Percentiles rank a stretch among this genome's conserved stretches.
Conservation (phyloP, 345 rosid species). For the Kernera saxatilis region DNA sequence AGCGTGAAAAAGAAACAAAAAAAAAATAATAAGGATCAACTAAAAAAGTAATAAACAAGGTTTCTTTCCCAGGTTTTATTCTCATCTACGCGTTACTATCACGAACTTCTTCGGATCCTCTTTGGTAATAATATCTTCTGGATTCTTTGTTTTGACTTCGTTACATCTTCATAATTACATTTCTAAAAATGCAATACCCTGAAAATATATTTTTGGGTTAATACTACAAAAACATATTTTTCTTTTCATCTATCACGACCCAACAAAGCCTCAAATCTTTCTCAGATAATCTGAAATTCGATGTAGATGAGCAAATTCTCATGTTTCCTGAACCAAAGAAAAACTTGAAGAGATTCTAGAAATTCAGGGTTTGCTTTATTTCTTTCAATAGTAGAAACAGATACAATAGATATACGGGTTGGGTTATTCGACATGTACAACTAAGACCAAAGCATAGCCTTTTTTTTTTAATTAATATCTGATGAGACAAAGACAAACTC, state of each 20-base stretch:
- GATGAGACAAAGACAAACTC: conserved; percentile 22
- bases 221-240: background rate
- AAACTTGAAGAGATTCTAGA: conserved; percentile 12
- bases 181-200: too few relatives aligned
- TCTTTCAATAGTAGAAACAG: conserved; percentile 23
- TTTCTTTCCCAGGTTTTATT: background rate
- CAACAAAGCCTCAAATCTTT: background rate
- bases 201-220: background rate
- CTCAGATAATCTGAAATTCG: background rate
- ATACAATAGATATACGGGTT: conserved; percentile 20
- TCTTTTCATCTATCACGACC: background rate
- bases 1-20: background rate
- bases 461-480: background rate
- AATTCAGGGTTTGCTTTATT: conserved; percentile 33
- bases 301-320: background rate
- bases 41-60: background rate
- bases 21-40: background rate
- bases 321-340: background rate
- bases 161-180: too few relatives aligned
- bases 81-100: conserved; percentile 5
- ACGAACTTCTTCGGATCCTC: background rate
- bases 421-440: conserved; percentile 21
- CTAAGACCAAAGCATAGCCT: conserved; percentile 26
- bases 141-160: background rate
- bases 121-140: background rate